A percentile compares a stretch with the other conserved stretches of the same genome.
These are phyloP conservation scores for Aristolochia fimbriata DNA, from an alignment of 164 flowering plant species.

Conservation along the genomic window DNA sequence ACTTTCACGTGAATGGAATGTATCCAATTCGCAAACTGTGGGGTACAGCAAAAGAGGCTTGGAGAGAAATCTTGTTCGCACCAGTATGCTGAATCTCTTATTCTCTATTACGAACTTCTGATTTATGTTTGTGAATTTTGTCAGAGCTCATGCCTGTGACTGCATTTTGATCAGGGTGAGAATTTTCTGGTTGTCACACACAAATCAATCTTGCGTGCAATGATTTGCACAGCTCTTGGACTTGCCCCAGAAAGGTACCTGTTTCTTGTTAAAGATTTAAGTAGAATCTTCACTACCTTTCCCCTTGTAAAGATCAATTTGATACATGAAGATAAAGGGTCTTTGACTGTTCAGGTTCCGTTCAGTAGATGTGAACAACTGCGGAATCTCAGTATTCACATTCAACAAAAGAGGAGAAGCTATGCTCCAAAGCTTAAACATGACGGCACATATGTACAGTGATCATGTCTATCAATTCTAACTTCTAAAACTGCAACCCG, in stretches of 20 bases:
- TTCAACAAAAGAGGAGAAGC: conserved; percentile 62
- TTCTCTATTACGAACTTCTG: neutral
- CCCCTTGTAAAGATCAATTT: too few relatives aligned
- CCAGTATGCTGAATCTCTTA: conserved; percentile 27
- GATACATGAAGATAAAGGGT: too few relatives aligned
- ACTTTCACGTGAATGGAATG: conserved; percentile 46
- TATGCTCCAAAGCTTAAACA: conserved; percentile 55
- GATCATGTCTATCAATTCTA: conserved; percentile 42
- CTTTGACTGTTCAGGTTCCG: conserved; percentile 58
- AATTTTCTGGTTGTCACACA: conserved; percentile 56
- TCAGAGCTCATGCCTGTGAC: neutral
- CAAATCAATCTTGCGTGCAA: conserved; percentile 65
- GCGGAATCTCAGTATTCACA: conserved; percentile 46
- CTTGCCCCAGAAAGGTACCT: conserved; percentile 53
- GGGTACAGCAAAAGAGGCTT: conserved; percentile 50
- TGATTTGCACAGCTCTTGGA: conserved; percentile 71
- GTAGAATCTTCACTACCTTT: neutral
- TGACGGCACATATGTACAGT: conserved; percentile 66
- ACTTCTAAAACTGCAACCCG: neutral
- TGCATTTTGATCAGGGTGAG: conserved; percentile 39
- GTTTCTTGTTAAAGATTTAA: neutral
- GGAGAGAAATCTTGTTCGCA: conserved; percentile 50
- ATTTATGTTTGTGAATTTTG: neutral
- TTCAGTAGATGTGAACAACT: conserved; percentile 51
- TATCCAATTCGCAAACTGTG: conserved; percentile 48